phyloP scores from a whole-genome alignment of 345 rosid genomes.

The Laguncularia racemosa region DNA sequence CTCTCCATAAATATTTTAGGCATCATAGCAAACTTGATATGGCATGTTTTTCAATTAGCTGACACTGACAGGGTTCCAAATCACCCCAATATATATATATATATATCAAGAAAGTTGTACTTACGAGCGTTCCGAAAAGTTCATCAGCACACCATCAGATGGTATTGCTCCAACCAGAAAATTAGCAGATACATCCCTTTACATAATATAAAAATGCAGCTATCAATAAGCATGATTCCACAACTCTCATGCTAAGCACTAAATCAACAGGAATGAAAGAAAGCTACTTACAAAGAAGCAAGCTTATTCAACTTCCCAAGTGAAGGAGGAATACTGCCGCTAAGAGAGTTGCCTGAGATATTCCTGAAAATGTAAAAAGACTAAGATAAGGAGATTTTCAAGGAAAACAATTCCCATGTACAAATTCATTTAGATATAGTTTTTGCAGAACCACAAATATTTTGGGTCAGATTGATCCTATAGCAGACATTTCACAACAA shows the following conservation, averaged over 20 bases:
- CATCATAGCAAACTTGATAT: neutral
- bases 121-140: constrained; percentile 62
- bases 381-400: constrained; percentile 1
- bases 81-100: too few species aligned
- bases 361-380: constrained; percentile 36
- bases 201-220: constrained; percentile 18
- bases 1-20: neutral
- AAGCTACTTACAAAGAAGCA: constrained; percentile 55
- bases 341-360: constrained; percentile 69
- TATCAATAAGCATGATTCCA: neutral
- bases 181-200: constrained; percentile 87
- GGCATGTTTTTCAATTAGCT: too few species aligned
- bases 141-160: constrained; percentile 55
- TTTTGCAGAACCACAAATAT: too few species aligned
- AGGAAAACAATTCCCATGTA: neutral
- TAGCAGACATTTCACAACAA: too few species aligned
- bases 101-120: constrained; percentile 21
- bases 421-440: too few species aligned
- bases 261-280: constrained; percentile 6
- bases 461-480: too few species aligned
- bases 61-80: too few species aligned
- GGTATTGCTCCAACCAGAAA: constrained; percentile 83
- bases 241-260: neutral
- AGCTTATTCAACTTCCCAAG: constrained; percentile 67
- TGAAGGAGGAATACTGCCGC: constrained; percentile 68